Conservation (phyloP, 108 stramenopile species). For the Cylindrotheca closterium region DNA sequence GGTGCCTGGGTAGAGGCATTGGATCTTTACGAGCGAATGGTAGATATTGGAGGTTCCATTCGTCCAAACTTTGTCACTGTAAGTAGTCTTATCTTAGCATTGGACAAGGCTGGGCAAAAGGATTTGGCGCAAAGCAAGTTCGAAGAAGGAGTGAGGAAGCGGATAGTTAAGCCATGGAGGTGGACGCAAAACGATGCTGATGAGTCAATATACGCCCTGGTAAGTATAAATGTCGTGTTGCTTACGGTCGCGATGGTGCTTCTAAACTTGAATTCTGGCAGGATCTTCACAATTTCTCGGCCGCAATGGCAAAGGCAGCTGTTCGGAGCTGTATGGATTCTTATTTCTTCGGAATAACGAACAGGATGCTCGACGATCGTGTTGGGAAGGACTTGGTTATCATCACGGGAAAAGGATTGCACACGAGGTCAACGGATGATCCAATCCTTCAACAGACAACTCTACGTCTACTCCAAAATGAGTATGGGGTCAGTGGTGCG, state of each 20-base stretch:
- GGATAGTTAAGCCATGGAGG: slow-evolving; percentile 48
- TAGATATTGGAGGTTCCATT: slow-evolving; percentile 24
- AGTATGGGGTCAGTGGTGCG: slow-evolving; percentile 39
- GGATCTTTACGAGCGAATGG: slow-evolving; percentile 64
- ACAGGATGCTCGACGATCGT: not conserved
- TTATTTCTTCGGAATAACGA: slow-evolving; percentile 10
- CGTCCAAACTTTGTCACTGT: slow-evolving; percentile 66
- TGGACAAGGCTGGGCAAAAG: slow-evolving; percentile 63
- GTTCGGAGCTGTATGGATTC: slow-evolving; percentile 59
- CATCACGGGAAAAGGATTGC: slow-evolving; percentile 63
- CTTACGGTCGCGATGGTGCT: not conserved
- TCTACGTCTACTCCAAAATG: slow-evolving; percentile 29
- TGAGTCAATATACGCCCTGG: slow-evolving; percentile 22
- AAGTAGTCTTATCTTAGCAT: slow-evolving; percentile 60
- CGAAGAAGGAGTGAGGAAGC: slow-evolving; percentile 45
- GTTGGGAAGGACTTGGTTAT: slow-evolving; percentile 45
- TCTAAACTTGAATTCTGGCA: too few species aligned
- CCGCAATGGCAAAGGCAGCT: slow-evolving; percentile 66
- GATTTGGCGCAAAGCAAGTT: slow-evolving; percentile 65
- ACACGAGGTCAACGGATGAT: slow-evolving; percentile 38
- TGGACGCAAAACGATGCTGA: slow-evolving; percentile 14
- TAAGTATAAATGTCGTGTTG: slow-evolving; percentile 3
- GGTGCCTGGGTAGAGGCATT: slow-evolving; percentile 80
- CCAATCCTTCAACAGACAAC: slow-evolving; percentile 46
- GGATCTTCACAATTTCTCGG: slow-evolving; percentile 70